phyloP scores from a whole-genome alignment of 2,329 filamentous ascomycete species.

The Lasiodiplodia theobromae region DNA sequence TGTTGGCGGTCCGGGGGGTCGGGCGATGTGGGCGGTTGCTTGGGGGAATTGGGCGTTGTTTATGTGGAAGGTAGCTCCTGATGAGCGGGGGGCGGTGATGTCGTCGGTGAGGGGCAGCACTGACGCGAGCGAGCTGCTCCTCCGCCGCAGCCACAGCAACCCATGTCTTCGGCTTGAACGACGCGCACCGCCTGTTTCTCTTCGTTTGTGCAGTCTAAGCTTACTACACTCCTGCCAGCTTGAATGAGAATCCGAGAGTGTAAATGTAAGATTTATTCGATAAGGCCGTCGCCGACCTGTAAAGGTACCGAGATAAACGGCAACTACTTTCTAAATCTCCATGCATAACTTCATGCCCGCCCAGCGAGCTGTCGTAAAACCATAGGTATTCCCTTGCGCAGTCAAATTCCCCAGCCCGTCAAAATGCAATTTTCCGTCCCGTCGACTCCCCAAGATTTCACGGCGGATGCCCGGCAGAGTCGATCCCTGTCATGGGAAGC shows the following conservation, averaged over 20 bases:
- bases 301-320: background rate
- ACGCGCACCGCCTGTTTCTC: background rate
- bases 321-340: constrained; percentile 17
- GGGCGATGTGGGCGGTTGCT: background rate
- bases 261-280: background rate
- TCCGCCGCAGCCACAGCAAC: background rate
- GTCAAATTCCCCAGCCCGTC: background rate
- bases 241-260: background rate
- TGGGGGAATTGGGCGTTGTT: constrained; percentile 18
- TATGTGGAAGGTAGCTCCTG: constrained; percentile 27
- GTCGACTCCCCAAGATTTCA: background rate
- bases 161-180: background rate
- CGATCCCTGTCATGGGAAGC: constrained; percentile 4
- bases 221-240: background rate
- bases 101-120: constrained; percentile 24
- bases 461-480: background rate
- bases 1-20: background rate
- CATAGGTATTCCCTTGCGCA: background rate
- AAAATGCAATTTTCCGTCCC: background rate
- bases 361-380: constrained; percentile 7
- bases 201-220: background rate
- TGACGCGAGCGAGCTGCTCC: constrained; percentile 9
- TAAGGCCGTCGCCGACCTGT: background rate
- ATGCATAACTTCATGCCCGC: constrained; percentile 9
- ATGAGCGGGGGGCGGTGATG: constrained; percentile 23